Evolutionary conservation across 2,329 filamentous ascomycete species (phyloP).

Genomic region (Pezicula carpinea): DNA sequence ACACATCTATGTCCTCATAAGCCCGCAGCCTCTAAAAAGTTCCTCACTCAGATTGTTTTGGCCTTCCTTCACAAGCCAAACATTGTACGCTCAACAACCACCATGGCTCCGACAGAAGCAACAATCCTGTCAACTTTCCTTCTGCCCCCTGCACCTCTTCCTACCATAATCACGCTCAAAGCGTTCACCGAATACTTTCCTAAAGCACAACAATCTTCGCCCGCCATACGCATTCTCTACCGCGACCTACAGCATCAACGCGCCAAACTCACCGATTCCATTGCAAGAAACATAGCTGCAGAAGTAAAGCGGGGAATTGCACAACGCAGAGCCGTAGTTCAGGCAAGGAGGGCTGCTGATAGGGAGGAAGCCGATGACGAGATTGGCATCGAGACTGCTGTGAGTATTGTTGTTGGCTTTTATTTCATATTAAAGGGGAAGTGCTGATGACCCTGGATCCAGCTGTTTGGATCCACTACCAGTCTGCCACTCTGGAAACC

Average conservation of each 20-base stretch:
- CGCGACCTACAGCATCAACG: slow-evolving; percentile 75
- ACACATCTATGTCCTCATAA: too few species aligned
- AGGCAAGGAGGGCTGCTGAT: slow-evolving; percentile 47
- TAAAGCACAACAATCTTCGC: slow-evolving; percentile 17
- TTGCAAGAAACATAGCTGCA: slow-evolving; percentile 59
- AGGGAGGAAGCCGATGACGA: slow-evolving; percentile 56
- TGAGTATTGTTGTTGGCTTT: slow-evolving; percentile 29
- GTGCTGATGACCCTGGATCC: slow-evolving; percentile 12
- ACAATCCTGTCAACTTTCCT: slow-evolving; percentile 75
- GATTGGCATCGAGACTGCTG: slow-evolving; percentile 56
- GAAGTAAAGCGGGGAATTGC: slow-evolving; percentile 58
- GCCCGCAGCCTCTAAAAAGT: too few species aligned
- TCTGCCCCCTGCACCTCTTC: slow-evolving; percentile 68
- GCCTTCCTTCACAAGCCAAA: background rate
- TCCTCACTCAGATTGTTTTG: too few species aligned
- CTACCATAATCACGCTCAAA: slow-evolving; percentile 66
- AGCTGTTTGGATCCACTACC: slow-evolving; percentile 55
- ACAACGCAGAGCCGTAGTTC: slow-evolving; percentile 53
- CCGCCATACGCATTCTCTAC: slow-evolving; percentile 55
- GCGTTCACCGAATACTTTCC: slow-evolving; percentile 75
- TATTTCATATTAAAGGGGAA: background rate
- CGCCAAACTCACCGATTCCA: slow-evolving; percentile 60
- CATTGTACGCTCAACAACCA: slow-evolving; percentile 13
- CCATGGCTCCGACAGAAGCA: slow-evolving; percentile 70
- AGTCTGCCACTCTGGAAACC: slow-evolving; percentile 40